Evolutionary conservation across 1,284 basidiomycete species (phyloP).

Genomic region (Ustilago esculenta): DNA sequence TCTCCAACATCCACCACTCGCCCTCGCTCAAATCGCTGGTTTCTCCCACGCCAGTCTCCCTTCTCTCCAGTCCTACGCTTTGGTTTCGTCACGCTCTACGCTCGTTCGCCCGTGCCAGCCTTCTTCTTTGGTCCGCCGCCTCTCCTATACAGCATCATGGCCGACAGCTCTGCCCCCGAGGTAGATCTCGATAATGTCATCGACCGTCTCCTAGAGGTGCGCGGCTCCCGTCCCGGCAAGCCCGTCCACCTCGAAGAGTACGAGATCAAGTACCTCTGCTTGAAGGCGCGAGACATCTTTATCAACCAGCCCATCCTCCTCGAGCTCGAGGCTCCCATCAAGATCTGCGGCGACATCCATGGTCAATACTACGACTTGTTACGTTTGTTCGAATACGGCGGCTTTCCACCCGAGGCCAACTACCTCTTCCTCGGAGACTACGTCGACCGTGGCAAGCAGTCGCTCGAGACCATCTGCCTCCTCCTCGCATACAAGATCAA

Average conservation of each 20-base stretch:
- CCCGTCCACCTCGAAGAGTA: constrained; percentile 92
- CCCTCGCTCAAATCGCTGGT: no score
- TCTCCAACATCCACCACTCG: no score
- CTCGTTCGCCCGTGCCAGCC: neutral
- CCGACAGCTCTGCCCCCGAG: constrained; percentile 61
- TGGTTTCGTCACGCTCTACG: no score
- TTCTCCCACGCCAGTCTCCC: neutral
- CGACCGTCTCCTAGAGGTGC: constrained; percentile 71
- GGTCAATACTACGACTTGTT: constrained; percentile 95
- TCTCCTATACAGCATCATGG: constrained; percentile 52
- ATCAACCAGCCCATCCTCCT: constrained; percentile 93
- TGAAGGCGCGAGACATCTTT: constrained; percentile 93
- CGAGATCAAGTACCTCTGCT: constrained; percentile 95
- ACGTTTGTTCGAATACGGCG: constrained; percentile 91
- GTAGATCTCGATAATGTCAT: constrained; percentile 67
- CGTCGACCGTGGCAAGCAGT: constrained; percentile 93
- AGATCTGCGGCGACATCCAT: constrained; percentile 96
- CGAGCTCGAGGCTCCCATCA: constrained; percentile 93
- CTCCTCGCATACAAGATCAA: constrained; percentile 96
- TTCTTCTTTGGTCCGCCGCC: constrained; percentile 6
- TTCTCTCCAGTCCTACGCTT: no score
- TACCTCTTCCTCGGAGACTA: constrained; percentile 96
- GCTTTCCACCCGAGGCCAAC: constrained; percentile 94
- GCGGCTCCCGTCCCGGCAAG: constrained; percentile 90
- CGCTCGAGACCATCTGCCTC: constrained; percentile 86